Percentiles rank a stretch among this genome's conserved stretches.
These are phyloP conservation scores for Plenodomus biglobosus DNA, from an alignment of 2,329 filamentous ascomycete species.

Conservation along the genomic window DNA sequence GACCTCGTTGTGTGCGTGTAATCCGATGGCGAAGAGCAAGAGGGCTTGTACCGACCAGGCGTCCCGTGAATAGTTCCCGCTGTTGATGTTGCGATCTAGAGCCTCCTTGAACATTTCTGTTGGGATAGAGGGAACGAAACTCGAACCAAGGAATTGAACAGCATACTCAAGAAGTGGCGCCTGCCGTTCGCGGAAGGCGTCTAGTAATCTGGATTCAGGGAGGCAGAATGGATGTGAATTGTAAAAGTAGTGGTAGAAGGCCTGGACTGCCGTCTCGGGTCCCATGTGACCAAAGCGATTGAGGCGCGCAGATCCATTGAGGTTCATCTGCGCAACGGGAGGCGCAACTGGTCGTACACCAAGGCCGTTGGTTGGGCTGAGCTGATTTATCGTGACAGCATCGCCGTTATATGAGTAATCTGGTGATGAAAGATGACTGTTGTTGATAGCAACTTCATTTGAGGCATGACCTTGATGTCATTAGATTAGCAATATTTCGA, in stretches of 20 bases:
- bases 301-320: constrained; percentile 36
- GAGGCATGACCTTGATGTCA: constrained; percentile 6
- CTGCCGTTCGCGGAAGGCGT: constrained; percentile 45
- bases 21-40: constrained; percentile 72
- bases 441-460: constrained; percentile 18
- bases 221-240: constrained; percentile 59
- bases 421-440: constrained; percentile 33
- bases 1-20: constrained; percentile 75
- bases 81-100: constrained; percentile 35
- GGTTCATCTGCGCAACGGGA: constrained; percentile 33
- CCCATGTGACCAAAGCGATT: constrained; percentile 33
- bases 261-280: constrained; percentile 33
- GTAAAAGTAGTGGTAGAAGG: constrained; percentile 55
- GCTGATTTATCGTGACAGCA: constrained; percentile 22
- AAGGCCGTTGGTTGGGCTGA: constrained; percentile 26
- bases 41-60: constrained; percentile 73
- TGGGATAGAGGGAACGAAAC: constrained; percentile 52
- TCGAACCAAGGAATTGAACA: constrained; percentile 60
- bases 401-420: constrained; percentile 36
- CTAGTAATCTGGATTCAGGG: constrained; percentile 48
- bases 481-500: background rate
- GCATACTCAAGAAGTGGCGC: constrained; percentile 53
- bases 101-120: constrained; percentile 50
- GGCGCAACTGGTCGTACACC: constrained; percentile 21
- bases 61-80: constrained; percentile 36